Conservation (phyloP, 257 asterid genomes). For the Solanum rostratum region DNA sequence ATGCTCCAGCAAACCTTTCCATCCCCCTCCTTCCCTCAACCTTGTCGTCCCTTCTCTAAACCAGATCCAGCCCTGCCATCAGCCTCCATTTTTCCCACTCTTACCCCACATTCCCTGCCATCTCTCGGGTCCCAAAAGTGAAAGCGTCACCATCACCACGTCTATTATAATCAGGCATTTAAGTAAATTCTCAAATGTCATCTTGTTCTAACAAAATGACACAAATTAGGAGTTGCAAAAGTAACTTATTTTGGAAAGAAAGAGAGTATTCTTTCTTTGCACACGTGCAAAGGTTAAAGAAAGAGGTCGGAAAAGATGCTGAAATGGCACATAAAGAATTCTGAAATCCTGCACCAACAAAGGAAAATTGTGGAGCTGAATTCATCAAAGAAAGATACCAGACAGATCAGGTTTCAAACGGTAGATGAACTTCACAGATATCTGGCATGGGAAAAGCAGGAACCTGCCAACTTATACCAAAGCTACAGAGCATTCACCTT, state of each 20-base stretch:
- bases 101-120: not conserved
- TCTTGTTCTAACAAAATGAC: not conserved
- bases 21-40: not conserved
- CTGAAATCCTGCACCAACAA: not conserved
- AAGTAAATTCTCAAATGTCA: not conserved
- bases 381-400: not conserved
- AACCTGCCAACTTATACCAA: not conserved
- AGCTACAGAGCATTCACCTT: not conserved
- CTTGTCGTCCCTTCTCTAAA: not conserved
- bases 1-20: not conserved
- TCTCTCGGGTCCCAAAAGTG: not conserved
- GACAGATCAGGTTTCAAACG: not conserved
- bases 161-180: not conserved
- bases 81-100: not conserved
- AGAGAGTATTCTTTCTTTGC: not conserved
- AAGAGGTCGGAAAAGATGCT: not conserved
- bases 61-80: not conserved
- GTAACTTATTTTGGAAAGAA: not conserved
- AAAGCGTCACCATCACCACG: not conserved
- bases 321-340: not conserved
- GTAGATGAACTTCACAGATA: not conserved
- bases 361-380: not conserved
- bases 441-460: not conserved
- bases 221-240: not conserved
- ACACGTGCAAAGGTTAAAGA: not conserved